phyloP scores from a whole-genome alignment of 2,329 filamentous ascomycete genomes.

The Ilyonectria robusta region DNA sequence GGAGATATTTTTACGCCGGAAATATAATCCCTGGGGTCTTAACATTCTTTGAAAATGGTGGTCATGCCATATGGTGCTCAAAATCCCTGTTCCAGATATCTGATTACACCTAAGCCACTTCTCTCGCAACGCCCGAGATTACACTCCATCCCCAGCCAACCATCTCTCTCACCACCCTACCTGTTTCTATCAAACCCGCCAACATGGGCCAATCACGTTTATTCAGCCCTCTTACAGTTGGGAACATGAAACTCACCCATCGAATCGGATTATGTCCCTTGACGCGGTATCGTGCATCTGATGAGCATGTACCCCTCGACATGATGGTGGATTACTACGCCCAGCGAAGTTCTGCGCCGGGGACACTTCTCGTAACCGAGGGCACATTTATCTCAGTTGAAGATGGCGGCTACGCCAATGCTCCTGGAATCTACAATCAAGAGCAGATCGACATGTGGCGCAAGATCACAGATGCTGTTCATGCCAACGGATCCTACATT shows the following conservation, averaged over 20 bases:
- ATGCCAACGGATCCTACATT: constrained; percentile 8
- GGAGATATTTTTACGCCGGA: neutral
- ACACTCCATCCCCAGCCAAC: neutral
- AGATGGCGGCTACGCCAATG: neutral
- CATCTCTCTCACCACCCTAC: neutral
- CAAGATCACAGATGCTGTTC: constrained; percentile 3
- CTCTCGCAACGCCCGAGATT: neutral
- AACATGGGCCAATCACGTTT: neutral
- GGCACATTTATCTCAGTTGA: neutral
- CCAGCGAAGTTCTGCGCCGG: constrained; percentile 3
- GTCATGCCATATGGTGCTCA: neutral
- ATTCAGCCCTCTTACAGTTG: neutral
- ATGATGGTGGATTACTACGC: constrained; percentile 4
- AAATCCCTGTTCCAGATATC: neutral
- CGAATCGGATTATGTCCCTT: constrained; percentile 3
- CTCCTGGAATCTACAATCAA: constrained; percentile 7
- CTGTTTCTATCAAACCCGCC: neutral
- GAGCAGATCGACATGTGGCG: constrained; percentile 15
- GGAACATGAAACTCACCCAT: neutral
- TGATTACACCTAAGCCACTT: neutral
- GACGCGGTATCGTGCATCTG: constrained; percentile 10
- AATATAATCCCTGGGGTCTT: neutral
- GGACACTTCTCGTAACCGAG: constrained; percentile 6
- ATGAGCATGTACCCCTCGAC: neutral
- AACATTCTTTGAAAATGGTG: neutral